Base-by-base conservation (phyloP, 208 protist species). In the Leishmania braziliensis region DNA sequence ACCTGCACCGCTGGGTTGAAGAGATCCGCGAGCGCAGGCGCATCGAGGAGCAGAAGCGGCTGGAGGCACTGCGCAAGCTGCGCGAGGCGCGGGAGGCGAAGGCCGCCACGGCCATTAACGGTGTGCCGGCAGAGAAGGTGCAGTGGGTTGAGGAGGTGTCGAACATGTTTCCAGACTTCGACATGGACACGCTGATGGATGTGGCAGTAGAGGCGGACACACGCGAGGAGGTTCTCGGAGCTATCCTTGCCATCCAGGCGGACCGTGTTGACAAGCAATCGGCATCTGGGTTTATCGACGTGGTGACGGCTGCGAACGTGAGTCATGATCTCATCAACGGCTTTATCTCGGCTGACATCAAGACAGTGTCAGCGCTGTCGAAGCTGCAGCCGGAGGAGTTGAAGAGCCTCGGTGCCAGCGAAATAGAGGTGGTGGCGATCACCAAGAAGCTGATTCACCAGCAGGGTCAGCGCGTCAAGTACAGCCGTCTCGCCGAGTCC, bases 1-100 rank as follows among this genome's bases (percentile, higher is more conserved):
- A 90, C 80, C 86, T 98, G 53, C 76, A 68, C 51, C 78, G 87
- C 48, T 98, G 95, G 93, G 78, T 95, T 69, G 86, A 78, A 66
- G 79, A 88, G 78, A 89, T 88, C 79, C 88, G 87, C 65, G 88
- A 96, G 85, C 84, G 77, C 54, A 98, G 95, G 80, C 92, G 92
- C 66, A 85, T 88, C 33, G 87, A 90, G 58, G 83, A 91, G 75
- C 90, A 92, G 83, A 81, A 79, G 73, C 86, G 92, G n/a, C 75
- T 85, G 46, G 91, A 88, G 29, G 88, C 91, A 79, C 48, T 94
- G 63, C 80, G 86, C 43, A 70, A 75, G 73, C 80, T 85, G 78
- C 88, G 87, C 51, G 91, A 94, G 82, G 83, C 80, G 50, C 91
- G 86, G 23, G 89, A 91, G 79, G 83, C 82, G 26, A 91, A 91